Evolutionary conservation across 306 rosid genomes (phyloP), one percentile per base, ranked within the genome.

Genomic region (Canavalia gladiata): DNA sequence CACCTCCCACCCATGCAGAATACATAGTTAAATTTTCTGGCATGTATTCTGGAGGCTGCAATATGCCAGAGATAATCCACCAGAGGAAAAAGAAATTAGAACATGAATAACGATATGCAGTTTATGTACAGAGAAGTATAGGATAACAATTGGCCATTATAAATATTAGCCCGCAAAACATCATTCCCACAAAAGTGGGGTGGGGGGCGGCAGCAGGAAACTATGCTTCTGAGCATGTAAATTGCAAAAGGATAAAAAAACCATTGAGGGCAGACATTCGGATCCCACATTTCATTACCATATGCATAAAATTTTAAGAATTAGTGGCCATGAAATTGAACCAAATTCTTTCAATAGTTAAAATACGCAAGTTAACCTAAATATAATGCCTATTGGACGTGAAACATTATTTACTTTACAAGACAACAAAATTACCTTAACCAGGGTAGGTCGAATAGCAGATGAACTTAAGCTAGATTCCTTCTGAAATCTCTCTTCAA

Each of bases 1-100:
- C 98, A 59, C 98, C 99, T 73, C 99, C 99, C 68, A 96, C 94
- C 99, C 98, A 96, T 35, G 99, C 99, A 42, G 99, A 96, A 87
- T 88, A 93, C 84, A 57, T 79, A 52, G 94, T 81, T 84, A 96
- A 85, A 86, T 93, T 86, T 76, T 86, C 89, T 11, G 89, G 87
- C 89, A 86, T 86, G 67, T 86, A 86, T 57, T 86, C 89, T 58
- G 87, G 99, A 79, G 98, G 90, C 99, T 95, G 92, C 46, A 81
- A 50, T 10, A 34, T 65, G 78, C 43, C 56, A 52, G 33, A 62
- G 62, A 65, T 75, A 72, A 73, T 34, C 50, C 57, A 59, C 28
- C 77, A 25, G 28, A 4, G 45, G 65, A 35, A 74, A 72, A 64
- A 59, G 13, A 63, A 67, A 56, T 63, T 64, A 78, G 82, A 74